A percentile compares a stretch with the other conserved stretches of the same genome.
phyloP scores from a whole-genome alignment of 2,329 filamentous ascomycete genomes.

The Calonectria henricotiae region DNA sequence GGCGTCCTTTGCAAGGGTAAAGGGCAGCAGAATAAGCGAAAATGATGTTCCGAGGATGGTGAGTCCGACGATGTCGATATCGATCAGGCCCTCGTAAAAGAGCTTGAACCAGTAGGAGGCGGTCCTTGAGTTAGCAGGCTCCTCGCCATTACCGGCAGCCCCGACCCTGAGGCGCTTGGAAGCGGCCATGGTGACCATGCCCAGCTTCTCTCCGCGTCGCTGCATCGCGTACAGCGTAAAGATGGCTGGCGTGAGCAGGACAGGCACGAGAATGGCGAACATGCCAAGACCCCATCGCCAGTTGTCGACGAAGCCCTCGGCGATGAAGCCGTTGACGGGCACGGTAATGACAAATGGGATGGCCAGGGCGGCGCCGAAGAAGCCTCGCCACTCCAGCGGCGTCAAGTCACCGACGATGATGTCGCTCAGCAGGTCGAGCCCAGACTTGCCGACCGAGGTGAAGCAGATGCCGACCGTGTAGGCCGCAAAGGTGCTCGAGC shows the following conservation, averaged over 20 bases:
- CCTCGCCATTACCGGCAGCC: background rate
- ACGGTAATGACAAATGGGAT: constrained; percentile 50
- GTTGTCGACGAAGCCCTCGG: constrained; percentile 58
- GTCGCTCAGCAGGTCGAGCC: constrained; percentile 58
- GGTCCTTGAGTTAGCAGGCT: background rate
- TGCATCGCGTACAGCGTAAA: constrained; percentile 6
- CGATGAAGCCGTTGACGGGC: constrained; percentile 62
- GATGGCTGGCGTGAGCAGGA: constrained; percentile 60
- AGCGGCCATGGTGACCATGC: constrained; percentile 7
- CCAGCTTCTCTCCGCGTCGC: background rate
- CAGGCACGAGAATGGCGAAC: constrained; percentile 75
- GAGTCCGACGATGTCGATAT: constrained; percentile 8
- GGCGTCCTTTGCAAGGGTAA: constrained; percentile 3
- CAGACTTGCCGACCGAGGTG: constrained; percentile 59
- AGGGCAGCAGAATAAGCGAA: background rate
- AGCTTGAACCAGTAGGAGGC: background rate
- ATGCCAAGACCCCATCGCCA: constrained; percentile 78
- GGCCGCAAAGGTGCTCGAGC: constrained; percentile 53
- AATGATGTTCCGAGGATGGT: background rate
- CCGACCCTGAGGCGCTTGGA: constrained; percentile 9
- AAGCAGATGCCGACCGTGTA: constrained; percentile 59
- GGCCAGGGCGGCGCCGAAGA: constrained; percentile 53
- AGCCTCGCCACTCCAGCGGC: constrained; percentile 58
- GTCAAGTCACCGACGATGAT: constrained; percentile 60
- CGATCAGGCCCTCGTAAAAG: constrained; percentile 1